Percentiles rank a stretch among this genome's conserved stretches.
These are phyloP conservation scores for Teratosphaeriaceae sp. DNA, from an alignment of 2,329 filamentous ascomycete species.

Conservation along the genomic window DNA sequence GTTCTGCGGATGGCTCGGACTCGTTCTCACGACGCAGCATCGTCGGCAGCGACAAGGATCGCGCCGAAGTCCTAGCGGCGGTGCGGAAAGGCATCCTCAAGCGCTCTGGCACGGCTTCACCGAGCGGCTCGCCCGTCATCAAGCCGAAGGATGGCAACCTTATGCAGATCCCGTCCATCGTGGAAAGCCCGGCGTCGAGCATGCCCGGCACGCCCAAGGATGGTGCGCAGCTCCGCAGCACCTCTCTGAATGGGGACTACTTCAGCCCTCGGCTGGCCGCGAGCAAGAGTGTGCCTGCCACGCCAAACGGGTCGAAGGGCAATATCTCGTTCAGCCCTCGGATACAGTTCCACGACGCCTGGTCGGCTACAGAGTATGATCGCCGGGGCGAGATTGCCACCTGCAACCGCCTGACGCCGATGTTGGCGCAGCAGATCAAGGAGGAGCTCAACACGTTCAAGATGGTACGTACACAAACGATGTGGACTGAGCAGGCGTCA, in stretches of 20 bases:
- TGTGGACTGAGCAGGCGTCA: background rate
- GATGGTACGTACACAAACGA: slow-evolving; percentile 60
- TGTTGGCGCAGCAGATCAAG: slow-evolving; percentile 98
- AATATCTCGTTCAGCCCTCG: slow-evolving; percentile 78
- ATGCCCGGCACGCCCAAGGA: slow-evolving; percentile 83
- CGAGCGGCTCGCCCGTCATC: slow-evolving; percentile 62
- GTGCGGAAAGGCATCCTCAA: slow-evolving; percentile 96
- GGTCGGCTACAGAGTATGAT: slow-evolving; percentile 93
- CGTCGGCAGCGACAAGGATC: slow-evolving; percentile 80
- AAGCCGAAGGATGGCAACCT: slow-evolving; percentile 55
- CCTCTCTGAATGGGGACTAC: slow-evolving; percentile 69
- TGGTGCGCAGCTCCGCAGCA: slow-evolving; percentile 51
- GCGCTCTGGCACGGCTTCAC: slow-evolving; percentile 59
- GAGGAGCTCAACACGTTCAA: slow-evolving; percentile 99
- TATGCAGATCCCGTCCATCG: slow-evolving; percentile 56
- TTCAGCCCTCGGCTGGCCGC: slow-evolving; percentile 68
- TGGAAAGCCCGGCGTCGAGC: slow-evolving; percentile 76
- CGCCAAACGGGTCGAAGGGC: slow-evolving; percentile 60
- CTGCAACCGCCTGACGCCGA: slow-evolving; percentile 93
- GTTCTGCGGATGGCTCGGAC: slow-evolving; percentile 52
- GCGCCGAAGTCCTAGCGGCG: slow-evolving; percentile 83
- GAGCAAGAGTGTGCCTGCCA: slow-evolving; percentile 72
- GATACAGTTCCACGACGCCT: slow-evolving; percentile 93
- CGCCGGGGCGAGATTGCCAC: slow-evolving; percentile 93
- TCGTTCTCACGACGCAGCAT: slow-evolving; percentile 71